Evolutionary conservation across 2,329 filamentous ascomycete species (phyloP).

Genomic region (Microdochium trichocladiopsis): DNA sequence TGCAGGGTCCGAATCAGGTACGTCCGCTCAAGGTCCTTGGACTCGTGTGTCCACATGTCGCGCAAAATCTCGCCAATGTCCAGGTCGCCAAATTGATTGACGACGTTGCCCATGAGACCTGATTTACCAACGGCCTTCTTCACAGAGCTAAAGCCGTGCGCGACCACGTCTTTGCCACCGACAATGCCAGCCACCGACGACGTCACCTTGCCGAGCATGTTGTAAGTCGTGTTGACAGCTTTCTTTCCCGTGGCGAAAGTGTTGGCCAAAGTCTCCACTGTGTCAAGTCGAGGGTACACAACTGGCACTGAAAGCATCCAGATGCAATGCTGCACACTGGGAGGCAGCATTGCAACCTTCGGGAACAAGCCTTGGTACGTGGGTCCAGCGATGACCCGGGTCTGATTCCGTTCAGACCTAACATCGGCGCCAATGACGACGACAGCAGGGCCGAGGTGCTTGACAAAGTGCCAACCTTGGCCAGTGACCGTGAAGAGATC

Average conservation of each 20-base stretch:
- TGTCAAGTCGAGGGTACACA: constrained; percentile 84
- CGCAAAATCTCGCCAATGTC: constrained; percentile 90
- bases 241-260: constrained; percentile 95
- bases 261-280: constrained; percentile 83
- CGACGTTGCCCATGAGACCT: constrained; percentile 88
- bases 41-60: constrained; percentile 97
- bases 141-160: constrained; percentile 86
- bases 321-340: constrained; percentile 91
- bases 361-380: constrained; percentile 98
- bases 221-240: constrained; percentile 93
- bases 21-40: constrained; percentile 93
- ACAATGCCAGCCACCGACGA: constrained; percentile 93
- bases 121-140: constrained; percentile 96
- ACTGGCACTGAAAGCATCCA: constrained; percentile 93
- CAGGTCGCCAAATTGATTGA: constrained; percentile 94
- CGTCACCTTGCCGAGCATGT: constrained; percentile 89
- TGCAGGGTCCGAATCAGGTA: constrained; percentile 95
- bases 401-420: constrained; percentile 82
- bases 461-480: constrained; percentile 98
- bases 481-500: constrained; percentile 96
- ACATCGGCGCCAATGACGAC: constrained; percentile 88
- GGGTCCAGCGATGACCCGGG: constrained; percentile 88
- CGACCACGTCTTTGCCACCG: constrained; percentile 87
- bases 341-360: constrained; percentile 83
- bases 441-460: constrained; percentile 86